Evolutionary conservation across 768 basidiomycete genomes (phyloP).

Genomic region (Zangia roseola): DNA sequence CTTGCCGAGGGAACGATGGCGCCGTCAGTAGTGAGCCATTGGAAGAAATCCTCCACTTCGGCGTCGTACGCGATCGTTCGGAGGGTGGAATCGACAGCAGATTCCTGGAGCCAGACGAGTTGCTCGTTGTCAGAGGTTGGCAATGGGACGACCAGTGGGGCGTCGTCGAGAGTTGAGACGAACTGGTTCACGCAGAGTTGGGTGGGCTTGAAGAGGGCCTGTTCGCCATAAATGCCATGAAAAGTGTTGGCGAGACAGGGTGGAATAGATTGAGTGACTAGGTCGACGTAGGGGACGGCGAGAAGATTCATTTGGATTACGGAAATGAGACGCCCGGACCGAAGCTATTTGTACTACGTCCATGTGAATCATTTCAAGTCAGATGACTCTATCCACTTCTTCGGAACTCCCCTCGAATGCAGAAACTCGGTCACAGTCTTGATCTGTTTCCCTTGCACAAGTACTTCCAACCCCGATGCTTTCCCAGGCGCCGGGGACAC

Average conservation of each 20-base stretch:
- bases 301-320: no score
- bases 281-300: conserved; percentile 20
- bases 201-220: conserved; percentile 47
- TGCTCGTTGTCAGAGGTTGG: conserved; percentile 31
- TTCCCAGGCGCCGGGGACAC: conserved; percentile 64
- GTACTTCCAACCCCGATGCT: conserved; percentile 60
- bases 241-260: conserved; percentile 50
- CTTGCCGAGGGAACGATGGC: conserved; percentile 7
- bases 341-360: no score
- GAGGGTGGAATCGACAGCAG: conserved; percentile 48
- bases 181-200: conserved; percentile 38
- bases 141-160: conserved; percentile 20
- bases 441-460: conserved; percentile 84
- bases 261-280: conserved; percentile 17
- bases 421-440: conserved; percentile 67
- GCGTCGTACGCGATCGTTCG: conserved; percentile 30
- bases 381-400: conserved; percentile 69
- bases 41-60: conserved; percentile 40
- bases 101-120: conserved; percentile 63
- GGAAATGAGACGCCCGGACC: no score
- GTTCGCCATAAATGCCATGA: conserved; percentile 55
- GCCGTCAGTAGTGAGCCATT: conserved; percentile 24
- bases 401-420: conserved; percentile 69
- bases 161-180: background rate
- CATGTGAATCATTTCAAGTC: conserved; percentile 32